phyloP scores from a whole-genome alignment of 768 basidiomycete genomes.

The Tricholoma sp. region DNA sequence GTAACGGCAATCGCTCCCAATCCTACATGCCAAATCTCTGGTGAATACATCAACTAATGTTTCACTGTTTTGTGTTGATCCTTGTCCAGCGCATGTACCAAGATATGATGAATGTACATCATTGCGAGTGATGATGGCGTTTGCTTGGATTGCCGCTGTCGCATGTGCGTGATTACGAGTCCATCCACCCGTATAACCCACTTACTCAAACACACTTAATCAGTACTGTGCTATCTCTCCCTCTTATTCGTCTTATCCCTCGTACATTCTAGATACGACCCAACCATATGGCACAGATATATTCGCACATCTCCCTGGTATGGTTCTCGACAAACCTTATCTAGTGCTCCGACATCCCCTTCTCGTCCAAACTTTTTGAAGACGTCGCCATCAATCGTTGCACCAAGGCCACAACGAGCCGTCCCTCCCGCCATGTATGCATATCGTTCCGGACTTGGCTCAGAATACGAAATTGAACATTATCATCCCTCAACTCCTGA shows the following conservation, averaged over 20 bases:
- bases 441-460: constrained; percentile 34
- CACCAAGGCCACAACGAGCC: constrained; percentile 38
- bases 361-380: constrained; percentile 29
- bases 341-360: constrained; percentile 16
- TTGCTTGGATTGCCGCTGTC: constrained; percentile 34
- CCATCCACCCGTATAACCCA: background rate
- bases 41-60: constrained; percentile 17
- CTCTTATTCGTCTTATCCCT: constrained; percentile 40
- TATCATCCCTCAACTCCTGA: constrained; percentile 27
- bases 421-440: constrained; percentile 29
- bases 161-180: constrained; percentile 29
- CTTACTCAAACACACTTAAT: background rate
- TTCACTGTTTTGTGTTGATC: background rate
- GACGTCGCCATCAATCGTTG: constrained; percentile 36
- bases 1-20: constrained; percentile 35
- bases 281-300: constrained; percentile 45
- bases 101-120: constrained; percentile 43
- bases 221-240: constrained; percentile 59
- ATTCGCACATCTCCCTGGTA: constrained; percentile 41
- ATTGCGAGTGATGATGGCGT: constrained; percentile 48
- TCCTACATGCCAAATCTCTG: constrained; percentile 27
- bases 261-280: constrained; percentile 38
- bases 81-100: background rate
- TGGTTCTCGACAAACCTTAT: constrained; percentile 17
- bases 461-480: constrained; percentile 46